Evolutionary conservation across 192 early-diverging fungal genomes (phyloP).

Genomic region (Coemansia sp.): DNA sequence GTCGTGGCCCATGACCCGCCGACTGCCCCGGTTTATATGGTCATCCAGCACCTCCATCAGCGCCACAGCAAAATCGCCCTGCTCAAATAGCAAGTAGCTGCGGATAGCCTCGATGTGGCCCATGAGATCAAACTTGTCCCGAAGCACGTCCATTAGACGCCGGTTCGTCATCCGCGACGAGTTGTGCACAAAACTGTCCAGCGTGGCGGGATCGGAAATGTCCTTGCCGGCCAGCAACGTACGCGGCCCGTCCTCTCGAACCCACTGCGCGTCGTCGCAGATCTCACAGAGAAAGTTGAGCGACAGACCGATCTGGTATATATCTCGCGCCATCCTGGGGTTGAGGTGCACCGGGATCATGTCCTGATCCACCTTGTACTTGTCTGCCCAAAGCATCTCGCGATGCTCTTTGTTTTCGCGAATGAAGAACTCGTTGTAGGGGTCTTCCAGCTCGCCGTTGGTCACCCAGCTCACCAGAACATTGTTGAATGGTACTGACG

Average conservation of each 20-base stretch:
- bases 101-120: conserved; percentile 84
- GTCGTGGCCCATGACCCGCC: conserved; percentile 79
- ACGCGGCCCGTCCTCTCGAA: conserved; percentile 25
- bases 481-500: conserved; percentile 81
- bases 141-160: conserved; percentile 74
- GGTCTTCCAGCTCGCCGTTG: conserved; percentile 90
- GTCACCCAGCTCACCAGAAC: conserved; percentile 90
- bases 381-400: conserved; percentile 77
- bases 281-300: conserved; percentile 74
- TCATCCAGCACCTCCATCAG: conserved; percentile 74
- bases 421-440: conserved; percentile 91
- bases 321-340: conserved; percentile 73
- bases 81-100: conserved; percentile 81
- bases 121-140: conserved; percentile 71
- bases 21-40: conserved; percentile 61
- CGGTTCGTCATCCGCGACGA: conserved; percentile 66
- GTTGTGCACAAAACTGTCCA: conserved; percentile 70
- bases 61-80: conserved; percentile 91
- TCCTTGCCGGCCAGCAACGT: conserved; percentile 50
- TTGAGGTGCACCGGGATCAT: conserved; percentile 88
- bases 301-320: conserved; percentile 79
- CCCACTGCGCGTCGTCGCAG: conserved; percentile 60
- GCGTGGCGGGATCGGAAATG: conserved; percentile 51
- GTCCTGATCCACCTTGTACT: conserved; percentile 66
- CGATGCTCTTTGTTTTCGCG: conserved; percentile 48